phyloP scores from a whole-genome alignment of 1,284 basidiomycete species.

The Cronartium ribicola region DNA sequence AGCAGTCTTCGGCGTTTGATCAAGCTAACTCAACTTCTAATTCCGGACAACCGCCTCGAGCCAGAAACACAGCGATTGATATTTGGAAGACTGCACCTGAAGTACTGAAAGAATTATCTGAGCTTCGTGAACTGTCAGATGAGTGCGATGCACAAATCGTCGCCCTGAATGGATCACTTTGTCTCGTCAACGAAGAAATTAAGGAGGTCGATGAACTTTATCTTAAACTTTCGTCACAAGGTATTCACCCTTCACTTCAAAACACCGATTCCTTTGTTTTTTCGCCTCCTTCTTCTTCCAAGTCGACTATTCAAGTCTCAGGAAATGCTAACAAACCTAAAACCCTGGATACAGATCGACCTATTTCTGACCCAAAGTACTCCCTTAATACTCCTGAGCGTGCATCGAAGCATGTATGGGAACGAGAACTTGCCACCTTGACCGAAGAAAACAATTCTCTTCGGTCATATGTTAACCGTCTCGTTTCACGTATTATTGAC shows the following conservation, averaged over 20 bases:
- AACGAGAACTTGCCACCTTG: not conserved
- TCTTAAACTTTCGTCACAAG: not conserved
- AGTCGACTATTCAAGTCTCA: no score
- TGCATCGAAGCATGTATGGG: not conserved
- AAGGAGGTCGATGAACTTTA: not conserved
- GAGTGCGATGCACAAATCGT: not conserved
- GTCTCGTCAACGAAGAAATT: not conserved
- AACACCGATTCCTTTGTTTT: no score
- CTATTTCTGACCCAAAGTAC: not conserved
- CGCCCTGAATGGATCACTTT: not conserved
- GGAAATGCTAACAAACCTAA: no score
- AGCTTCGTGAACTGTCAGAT: not conserved
- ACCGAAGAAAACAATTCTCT: not conserved
- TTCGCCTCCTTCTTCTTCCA: no score
- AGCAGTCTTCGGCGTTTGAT: no score
- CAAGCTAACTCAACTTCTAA: no score
- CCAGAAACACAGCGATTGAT: no score
- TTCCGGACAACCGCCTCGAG: no score
- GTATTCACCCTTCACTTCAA: not conserved
- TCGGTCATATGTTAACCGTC: not conserved
- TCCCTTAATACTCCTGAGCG: not conserved
- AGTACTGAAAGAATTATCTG: not conserved
- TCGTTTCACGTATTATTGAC: not conserved
- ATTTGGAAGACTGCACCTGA: not conserved
- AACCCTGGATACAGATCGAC: no score